Base-by-base conservation (phyloP, 805 yeast species). In the Ogataea naganishii region DNA sequence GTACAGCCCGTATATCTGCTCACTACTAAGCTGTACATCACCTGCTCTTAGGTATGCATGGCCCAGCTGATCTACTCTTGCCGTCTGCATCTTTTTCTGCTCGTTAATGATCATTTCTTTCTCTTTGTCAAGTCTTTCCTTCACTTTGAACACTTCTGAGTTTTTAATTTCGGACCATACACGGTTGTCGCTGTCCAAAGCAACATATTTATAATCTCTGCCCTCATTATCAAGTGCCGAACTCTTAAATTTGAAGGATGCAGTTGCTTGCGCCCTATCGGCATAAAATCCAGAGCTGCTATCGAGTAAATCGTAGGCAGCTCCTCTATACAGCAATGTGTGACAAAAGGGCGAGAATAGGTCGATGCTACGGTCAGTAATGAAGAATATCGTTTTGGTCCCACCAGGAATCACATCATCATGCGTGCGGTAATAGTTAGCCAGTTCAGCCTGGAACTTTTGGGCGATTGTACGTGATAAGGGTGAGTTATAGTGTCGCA, bases 321-420 rank as follows among this genome's bases (percentile, higher is more conserved):
- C 77, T 4, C 96, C 88, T 56, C 89, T 94, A 54, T 88, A 92
- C 15, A 80, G 72, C 54, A 88, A 84, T 50, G 85, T 95, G 53
- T 92, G 97, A 32, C 88, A 56, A 27, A 92, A 51, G 0, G 96
- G 95, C 6, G 92, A 81, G 44, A 72, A 72, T 28, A 80, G 60
- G 51, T 94, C 98, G 49, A 86, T 50, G 2, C 94, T 68, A 38
- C 99, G 66, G 53, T 92, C 98, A 2, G 82, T 63, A 13, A 92
- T 72, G 20, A 92, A 53, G 39, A 89, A 65, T 0, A 82, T 65
- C 0, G 95, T 70, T 20, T 62, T 48, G 13, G 46, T 46, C 14
- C 41, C 43, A 38, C 59, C 56, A 1, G 75, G 74, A 6, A 83
- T 82, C 47, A 77, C 79, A 35, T 80, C 74, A 4, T 72, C 66